These are phyloP conservation scores for Anisodus tanguticus DNA, from an alignment of 257 asterid genomes.

Conservation along the genomic window DNA sequence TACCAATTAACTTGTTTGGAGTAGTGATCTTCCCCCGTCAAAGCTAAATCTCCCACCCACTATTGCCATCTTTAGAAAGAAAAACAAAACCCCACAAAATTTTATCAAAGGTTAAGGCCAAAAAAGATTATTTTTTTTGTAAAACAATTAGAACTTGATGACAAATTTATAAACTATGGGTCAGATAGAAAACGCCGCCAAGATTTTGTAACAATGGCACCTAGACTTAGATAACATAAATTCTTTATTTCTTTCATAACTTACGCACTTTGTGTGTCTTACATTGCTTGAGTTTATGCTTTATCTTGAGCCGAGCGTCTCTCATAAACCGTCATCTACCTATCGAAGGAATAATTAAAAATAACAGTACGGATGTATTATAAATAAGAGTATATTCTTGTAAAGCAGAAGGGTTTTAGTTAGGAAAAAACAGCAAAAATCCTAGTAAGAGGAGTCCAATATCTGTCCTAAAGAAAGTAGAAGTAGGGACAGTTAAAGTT, in stretches of 20 bases:
- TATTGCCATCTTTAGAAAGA: constrained; percentile 52
- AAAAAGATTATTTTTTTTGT: neutral
- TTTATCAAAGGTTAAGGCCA: constrained; percentile 28
- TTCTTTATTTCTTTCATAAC: constrained; percentile 33
- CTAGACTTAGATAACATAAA: neutral
- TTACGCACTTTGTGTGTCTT: neutral
- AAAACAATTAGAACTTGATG: neutral
- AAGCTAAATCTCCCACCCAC: constrained; percentile 56
- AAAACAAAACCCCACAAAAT: neutral
- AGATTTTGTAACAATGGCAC: constrained; percentile 27
- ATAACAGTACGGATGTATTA: neutral
- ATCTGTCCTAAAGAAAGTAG: neutral
- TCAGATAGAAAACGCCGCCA: constrained; percentile 53
- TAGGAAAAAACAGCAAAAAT: neutral
- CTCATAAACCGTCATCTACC: no score
- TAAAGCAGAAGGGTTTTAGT: constrained; percentile 13
- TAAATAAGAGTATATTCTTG: constrained; percentile 12
- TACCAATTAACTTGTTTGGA: constrained; percentile 39
- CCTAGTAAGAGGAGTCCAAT: constrained; percentile 3
- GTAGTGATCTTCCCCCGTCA: constrained; percentile 41
- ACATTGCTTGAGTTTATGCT: no score
- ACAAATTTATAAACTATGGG: neutral
- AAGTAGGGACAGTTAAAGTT: constrained; percentile 33
- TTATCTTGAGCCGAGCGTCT: no score
- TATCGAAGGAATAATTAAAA: neutral